A percentile compares a stretch with the other conserved stretches of the same genome.
Conservation (phyloP, 352 stramenopile genomes). For the Globisporangium paroecandrum region DNA sequence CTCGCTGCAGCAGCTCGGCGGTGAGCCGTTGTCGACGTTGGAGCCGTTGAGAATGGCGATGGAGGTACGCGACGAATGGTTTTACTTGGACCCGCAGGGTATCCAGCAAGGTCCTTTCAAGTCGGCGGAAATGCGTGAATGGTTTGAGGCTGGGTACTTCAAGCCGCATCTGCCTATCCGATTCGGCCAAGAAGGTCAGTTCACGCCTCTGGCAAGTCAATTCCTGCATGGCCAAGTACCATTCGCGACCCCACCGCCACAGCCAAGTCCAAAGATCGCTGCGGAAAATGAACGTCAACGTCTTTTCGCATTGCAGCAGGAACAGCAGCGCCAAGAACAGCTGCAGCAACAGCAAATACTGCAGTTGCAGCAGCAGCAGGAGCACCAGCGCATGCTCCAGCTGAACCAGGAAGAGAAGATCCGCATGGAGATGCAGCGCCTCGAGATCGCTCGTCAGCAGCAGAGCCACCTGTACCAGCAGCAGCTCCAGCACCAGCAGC, state of each 20-base stretch:
- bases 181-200: conserved; percentile 68
- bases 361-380: conserved; percentile 62
- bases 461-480: conserved; percentile 58
- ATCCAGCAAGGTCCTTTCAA: conserved; percentile 85
- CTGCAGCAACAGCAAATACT: conserved; percentile 64
- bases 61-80: conserved; percentile 76
- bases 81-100: conserved; percentile 83
- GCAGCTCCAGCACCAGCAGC: conserved; percentile 46
- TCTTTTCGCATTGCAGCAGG: conserved; percentile 53
- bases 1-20: conserved; percentile 21
- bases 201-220: conserved; percentile 73
- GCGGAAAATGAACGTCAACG: conserved; percentile 46
- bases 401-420: conserved; percentile 77
- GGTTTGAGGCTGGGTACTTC: conserved; percentile 88
- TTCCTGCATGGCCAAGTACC: conserved; percentile 70
- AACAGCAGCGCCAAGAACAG: conserved; percentile 55
- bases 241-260: conserved; percentile 42
- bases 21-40: conserved; percentile 21
- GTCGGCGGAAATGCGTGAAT: conserved; percentile 84
- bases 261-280: conserved; percentile 14
- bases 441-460: conserved; percentile 72
- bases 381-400: conserved; percentile 68
- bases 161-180: conserved; percentile 86
- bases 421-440: conserved; percentile 74
- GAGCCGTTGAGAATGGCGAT: conserved; percentile 35